Percentiles rank a stretch among this genome's conserved stretches.
phyloP scores from a whole-genome alignment of 768 basidiomycete species.

The Pholiota conissans region DNA sequence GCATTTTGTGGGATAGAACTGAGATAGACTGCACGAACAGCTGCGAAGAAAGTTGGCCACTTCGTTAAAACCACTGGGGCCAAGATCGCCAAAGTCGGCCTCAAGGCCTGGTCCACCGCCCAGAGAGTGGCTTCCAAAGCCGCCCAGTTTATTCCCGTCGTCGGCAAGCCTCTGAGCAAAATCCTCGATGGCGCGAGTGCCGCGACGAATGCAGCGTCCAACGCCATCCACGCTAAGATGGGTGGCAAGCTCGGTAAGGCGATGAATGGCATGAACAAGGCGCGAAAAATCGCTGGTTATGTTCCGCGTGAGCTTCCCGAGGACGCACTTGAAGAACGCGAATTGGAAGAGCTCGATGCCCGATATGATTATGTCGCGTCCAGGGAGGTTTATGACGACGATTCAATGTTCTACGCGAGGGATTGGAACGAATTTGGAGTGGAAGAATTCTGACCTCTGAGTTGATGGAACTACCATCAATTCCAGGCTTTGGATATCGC shows the following conservation, averaged over 20 bases:
- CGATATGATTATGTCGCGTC: not conserved
- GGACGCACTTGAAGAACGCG: not conserved
- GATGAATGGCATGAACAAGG: slow-evolving; percentile 4
- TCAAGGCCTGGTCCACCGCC: slow-evolving; percentile 9
- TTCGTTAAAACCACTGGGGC: slow-evolving; percentile 10
- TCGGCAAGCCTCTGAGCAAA: slow-evolving; percentile 7
- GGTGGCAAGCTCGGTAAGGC: slow-evolving; percentile 5
- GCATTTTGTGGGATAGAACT: no score
- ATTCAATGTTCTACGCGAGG: not conserved
- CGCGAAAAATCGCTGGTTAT: not conserved
- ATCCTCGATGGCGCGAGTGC: slow-evolving; percentile 4
- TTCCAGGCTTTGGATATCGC: no score
- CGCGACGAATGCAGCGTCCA: slow-evolving; percentile 3
- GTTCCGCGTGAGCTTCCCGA: slow-evolving; percentile 1
- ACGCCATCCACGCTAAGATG: slow-evolving; percentile 10
- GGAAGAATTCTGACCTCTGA: no score
- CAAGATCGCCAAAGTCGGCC: slow-evolving; percentile 15
- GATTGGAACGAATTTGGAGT: not conserved
- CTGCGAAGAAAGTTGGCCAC: slow-evolving; percentile 4
- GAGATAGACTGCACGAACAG: not conserved
- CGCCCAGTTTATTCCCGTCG: slow-evolving; percentile 11
- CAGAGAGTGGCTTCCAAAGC: slow-evolving; percentile 5
- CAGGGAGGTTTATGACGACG: not conserved
- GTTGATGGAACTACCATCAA: no score
- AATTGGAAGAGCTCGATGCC: not conserved